Conservation (phyloP, 352 stramenopile genomes). For the Phytophthora sp. region DNA sequence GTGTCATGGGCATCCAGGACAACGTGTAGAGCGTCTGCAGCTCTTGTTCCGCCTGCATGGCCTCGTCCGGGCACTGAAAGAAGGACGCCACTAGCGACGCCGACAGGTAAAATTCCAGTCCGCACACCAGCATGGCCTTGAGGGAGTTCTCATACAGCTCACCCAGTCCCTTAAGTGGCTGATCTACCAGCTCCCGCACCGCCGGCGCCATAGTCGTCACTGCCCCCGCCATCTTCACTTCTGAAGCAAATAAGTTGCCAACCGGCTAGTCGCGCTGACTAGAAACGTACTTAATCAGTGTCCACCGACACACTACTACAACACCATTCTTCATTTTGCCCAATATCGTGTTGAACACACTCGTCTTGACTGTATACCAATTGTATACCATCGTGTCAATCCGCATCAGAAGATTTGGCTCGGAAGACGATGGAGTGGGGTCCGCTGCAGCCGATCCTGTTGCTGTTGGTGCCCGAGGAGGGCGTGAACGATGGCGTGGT, state of each 20-base stretch:
- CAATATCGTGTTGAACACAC: too few species aligned
- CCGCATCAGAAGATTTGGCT: slow-evolving; percentile 26
- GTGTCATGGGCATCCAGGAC: slow-evolving; percentile 59
- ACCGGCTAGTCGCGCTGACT: slow-evolving; percentile 28
- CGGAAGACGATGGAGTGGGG: slow-evolving; percentile 52
- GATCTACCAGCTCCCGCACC: slow-evolving; percentile 43
- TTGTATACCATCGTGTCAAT: slow-evolving; percentile 4
- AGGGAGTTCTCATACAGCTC: slow-evolving; percentile 61
- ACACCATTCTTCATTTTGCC: background rate
- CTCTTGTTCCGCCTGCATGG: slow-evolving; percentile 64
- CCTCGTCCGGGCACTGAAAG: slow-evolving; percentile 65
- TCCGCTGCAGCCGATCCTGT: slow-evolving; percentile 55
- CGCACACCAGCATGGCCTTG: slow-evolving; percentile 64
- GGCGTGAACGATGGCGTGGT: slow-evolving; percentile 39
- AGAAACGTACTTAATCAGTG: slow-evolving; percentile 28
- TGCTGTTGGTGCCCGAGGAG: slow-evolving; percentile 48
- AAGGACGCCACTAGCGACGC: slow-evolving; percentile 73
- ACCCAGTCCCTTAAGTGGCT: slow-evolving; percentile 44
- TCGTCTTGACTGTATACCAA: too few species aligned
- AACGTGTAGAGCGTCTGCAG: slow-evolving; percentile 73
- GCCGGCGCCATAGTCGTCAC: slow-evolving; percentile 20
- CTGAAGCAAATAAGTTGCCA: slow-evolving; percentile 16
- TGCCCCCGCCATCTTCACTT: slow-evolving; percentile 16
- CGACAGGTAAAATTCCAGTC: slow-evolving; percentile 76
- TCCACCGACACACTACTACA: too few species aligned